Conservation (phyloP, 2,329 filamentous ascomycete species). For the Pseudogymnoascus sp. region DNA sequence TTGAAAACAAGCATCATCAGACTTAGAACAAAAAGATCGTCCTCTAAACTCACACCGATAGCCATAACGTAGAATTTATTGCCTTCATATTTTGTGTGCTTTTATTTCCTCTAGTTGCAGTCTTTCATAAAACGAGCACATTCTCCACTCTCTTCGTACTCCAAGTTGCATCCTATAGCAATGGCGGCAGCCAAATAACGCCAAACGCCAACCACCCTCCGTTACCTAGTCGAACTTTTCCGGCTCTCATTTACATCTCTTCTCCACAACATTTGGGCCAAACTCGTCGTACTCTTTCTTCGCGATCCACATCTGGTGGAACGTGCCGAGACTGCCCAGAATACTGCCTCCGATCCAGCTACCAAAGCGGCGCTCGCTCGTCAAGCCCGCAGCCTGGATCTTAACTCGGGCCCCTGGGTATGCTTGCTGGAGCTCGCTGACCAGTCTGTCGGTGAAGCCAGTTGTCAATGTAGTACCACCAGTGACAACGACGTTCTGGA, state of each 20-base stretch:
- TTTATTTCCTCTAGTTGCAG: slow-evolving; percentile 6
- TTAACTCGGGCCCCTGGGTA: slow-evolving; percentile 83
- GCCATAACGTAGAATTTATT: not conserved
- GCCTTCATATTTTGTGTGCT: slow-evolving; percentile 2
- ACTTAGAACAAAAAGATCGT: not conserved
- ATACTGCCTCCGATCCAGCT: slow-evolving; percentile 97
- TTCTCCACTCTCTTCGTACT: not conserved
- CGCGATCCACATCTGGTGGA: slow-evolving; percentile 99
- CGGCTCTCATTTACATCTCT: slow-evolving; percentile 71
- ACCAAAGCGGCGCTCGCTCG: slow-evolving; percentile 82
- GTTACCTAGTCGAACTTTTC: not conserved
- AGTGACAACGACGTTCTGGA: slow-evolving; percentile 87
- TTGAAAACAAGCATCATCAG: not conserved
- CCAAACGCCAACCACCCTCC: slow-evolving; percentile 1
- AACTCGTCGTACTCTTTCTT: slow-evolving; percentile 98
- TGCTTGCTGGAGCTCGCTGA: slow-evolving; percentile 70
- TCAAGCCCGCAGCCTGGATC: slow-evolving; percentile 77
- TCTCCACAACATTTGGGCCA: slow-evolving; percentile 82
- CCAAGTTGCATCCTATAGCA: slow-evolving; percentile 7
- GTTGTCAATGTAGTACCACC: slow-evolving; percentile 81
- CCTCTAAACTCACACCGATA: not conserved
- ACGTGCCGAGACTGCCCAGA: slow-evolving; percentile 86
- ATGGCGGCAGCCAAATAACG: slow-evolving; percentile 6
- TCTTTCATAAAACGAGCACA: not conserved
- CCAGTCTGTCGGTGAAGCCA: slow-evolving; percentile 84